Conservation (phyloP, 352 stramenopile genomes). For the Globisporangium canariense region DNA sequence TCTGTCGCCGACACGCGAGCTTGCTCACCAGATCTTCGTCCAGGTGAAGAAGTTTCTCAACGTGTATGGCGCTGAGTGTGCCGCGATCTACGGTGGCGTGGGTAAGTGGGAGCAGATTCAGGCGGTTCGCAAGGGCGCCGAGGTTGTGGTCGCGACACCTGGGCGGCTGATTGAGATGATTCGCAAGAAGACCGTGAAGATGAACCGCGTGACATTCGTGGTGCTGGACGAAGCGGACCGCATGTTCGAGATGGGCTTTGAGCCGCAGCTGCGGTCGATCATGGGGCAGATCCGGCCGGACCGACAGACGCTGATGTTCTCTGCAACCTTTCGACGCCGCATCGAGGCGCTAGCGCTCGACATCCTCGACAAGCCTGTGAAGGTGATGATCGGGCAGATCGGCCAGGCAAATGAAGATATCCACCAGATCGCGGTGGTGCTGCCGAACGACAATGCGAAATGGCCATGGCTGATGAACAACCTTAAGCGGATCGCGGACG, state of each 20-base stretch:
- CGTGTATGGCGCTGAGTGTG: constrained; percentile 66
- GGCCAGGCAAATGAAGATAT: constrained; percentile 91
- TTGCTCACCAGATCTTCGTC: constrained; percentile 83
- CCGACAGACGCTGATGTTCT: constrained; percentile 87
- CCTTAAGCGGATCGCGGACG: constrained; percentile 45
- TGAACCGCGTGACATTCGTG: constrained; percentile 79
- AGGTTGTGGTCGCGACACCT: constrained; percentile 79
- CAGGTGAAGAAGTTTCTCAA: constrained; percentile 82
- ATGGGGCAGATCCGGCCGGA: constrained; percentile 82
- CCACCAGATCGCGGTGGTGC: constrained; percentile 70
- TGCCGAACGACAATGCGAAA: constrained; percentile 72
- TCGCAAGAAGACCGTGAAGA: constrained; percentile 60
- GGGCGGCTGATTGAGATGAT: constrained; percentile 85
- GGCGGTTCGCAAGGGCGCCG: constrained; percentile 60
- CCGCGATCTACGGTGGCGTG: constrained; percentile 76
- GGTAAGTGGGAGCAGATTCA: constrained; percentile 85
- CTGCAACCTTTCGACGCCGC: constrained; percentile 73
- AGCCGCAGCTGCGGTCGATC: constrained; percentile 77
- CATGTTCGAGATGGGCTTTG: constrained; percentile 91
- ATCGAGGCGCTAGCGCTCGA: constrained; percentile 75
- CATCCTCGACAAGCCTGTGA: constrained; percentile 78
- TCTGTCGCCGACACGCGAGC: constrained; percentile 73
- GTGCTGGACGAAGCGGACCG: constrained; percentile 86
- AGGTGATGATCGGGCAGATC: constrained; percentile 72
- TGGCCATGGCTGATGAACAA: constrained; percentile 84